Evolutionary conservation across 164 flowering plant genomes (phyloP).

Genomic region (Berberis vulgaris): DNA sequence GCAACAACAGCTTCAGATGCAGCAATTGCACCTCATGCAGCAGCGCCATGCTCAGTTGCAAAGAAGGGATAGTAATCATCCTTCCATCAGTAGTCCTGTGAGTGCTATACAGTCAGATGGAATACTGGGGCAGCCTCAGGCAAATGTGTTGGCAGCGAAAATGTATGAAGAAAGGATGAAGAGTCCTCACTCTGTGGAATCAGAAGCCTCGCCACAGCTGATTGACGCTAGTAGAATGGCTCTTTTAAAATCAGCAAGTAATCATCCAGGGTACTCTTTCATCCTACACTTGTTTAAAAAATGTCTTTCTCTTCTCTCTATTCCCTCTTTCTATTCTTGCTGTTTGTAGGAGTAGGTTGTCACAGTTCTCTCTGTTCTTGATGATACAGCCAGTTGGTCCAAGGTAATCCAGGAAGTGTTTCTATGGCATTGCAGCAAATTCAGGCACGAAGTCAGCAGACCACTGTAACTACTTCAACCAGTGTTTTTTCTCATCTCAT

Average conservation of each 20-base stretch:
- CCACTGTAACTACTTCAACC: conserved; percentile 39
- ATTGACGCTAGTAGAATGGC: conserved; percentile 78
- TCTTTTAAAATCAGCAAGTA: conserved; percentile 62
- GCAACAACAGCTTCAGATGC: conserved; percentile 70
- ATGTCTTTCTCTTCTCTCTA: background rate
- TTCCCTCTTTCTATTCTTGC: background rate
- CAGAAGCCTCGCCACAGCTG: conserved; percentile 57
- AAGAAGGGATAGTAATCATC: conserved; percentile 58
- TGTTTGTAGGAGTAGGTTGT: background rate
- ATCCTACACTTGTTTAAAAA: background rate
- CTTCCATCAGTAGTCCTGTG: conserved; percentile 45
- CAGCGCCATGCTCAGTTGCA: conserved; percentile 63
- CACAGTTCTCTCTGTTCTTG: background rate
- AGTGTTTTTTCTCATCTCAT: background rate
- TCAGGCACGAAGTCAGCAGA: conserved; percentile 53
- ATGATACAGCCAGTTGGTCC: conserved; percentile 69
- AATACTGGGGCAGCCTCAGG: conserved; percentile 64
- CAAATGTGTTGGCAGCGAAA: conserved; percentile 69
- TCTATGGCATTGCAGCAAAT: conserved; percentile 78
- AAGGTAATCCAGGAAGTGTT: conserved; percentile 63
- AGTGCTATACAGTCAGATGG: conserved; percentile 58
- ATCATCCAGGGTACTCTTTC: conserved; percentile 56
- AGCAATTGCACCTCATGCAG: conserved; percentile 71
- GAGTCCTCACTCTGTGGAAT: conserved; percentile 61
- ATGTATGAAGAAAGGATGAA: conserved; percentile 73